Conservation (phyloP, 164 flowering plant species). For the Akebia trifoliata region DNA sequence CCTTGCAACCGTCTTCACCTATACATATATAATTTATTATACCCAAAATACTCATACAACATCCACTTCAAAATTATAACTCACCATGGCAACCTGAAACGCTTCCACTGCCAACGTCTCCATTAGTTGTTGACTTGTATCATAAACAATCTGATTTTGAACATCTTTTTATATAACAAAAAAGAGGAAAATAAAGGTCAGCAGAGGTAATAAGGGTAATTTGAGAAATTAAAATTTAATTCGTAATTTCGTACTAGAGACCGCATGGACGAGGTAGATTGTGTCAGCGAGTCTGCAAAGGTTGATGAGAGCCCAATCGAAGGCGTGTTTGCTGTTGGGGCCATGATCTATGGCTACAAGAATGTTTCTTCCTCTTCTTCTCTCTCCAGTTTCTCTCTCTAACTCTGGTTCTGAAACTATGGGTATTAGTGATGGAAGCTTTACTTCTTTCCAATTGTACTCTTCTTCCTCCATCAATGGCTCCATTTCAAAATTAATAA, state of each 20-base stretch:
- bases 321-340: conserved; percentile 87
- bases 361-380: conserved; percentile 70
- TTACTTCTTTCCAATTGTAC: conserved; percentile 65
- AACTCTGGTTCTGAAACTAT: conserved; percentile 54
- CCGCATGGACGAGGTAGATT: conserved; percentile 73
- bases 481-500: conserved; percentile 33
- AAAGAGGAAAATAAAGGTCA: neutral
- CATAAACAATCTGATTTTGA: conserved; percentile 51
- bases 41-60: neutral
- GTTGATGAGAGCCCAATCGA: conserved; percentile 81
- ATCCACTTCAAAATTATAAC: neutral
- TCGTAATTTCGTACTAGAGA: conserved; percentile 55
- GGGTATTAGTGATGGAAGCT: conserved; percentile 54
- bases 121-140: conserved; percentile 50
- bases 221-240: neutral
- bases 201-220: conserved; percentile 1
- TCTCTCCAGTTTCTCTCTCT: conserved; percentile 72
- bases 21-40: neutral
- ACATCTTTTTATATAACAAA: conserved; percentile 32
- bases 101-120: conserved; percentile 88
- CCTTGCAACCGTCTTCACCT: conserved; percentile 69
- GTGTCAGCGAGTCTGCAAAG: conserved; percentile 85
- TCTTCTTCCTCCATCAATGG: conserved; percentile 53
- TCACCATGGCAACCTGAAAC: conserved; percentile 68
- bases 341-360: conserved; percentile 88